A percentile compares a stretch with the other conserved stretches of the same genome.
phyloP scores from a whole-genome alignment of 495 filamentous ascomycete genomes.

The Alectoria sarmentosa region DNA sequence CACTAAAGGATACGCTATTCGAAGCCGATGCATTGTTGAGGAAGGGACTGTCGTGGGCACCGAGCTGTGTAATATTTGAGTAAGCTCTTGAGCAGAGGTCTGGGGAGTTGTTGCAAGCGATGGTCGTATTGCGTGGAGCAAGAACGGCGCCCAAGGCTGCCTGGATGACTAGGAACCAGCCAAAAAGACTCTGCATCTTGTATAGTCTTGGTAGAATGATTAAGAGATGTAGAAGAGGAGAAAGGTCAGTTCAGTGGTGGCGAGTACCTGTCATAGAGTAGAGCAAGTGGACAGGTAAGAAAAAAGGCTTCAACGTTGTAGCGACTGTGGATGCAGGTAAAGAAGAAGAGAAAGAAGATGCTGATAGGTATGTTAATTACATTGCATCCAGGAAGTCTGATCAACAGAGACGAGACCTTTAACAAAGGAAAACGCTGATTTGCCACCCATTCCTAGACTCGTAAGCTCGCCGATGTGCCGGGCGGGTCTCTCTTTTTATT shows the following conservation, averaged over 20 bases:
- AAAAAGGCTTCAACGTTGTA: background rate
- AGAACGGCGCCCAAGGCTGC: constrained; percentile 9
- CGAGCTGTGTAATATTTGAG: constrained; percentile 55
- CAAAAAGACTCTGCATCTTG: constrained; percentile 6
- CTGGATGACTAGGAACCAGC: background rate
- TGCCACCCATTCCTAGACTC: constrained; percentile 11
- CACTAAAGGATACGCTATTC: constrained; percentile 39
- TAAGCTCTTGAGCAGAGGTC: constrained; percentile 52
- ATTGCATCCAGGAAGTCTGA: background rate
- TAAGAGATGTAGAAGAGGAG: background rate
- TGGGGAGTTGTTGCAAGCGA: constrained; percentile 54
- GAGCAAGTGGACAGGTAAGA: background rate
- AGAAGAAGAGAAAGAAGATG: background rate
- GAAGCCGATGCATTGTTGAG: constrained; percentile 35
- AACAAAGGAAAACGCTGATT: background rate
- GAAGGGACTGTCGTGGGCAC: constrained; percentile 59
- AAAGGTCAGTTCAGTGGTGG: background rate
- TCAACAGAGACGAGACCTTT: constrained; percentile 11
- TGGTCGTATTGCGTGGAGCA: constrained; percentile 9
- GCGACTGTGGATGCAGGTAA: constrained; percentile 3
- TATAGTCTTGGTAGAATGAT: background rate
- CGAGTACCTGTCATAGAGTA: background rate
- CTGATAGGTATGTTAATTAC: background rate
- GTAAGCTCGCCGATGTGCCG: constrained; percentile 15
- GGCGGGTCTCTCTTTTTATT: background rate